These are phyloP conservation scores for Phtheirospermum japonicum DNA, from an alignment of 257 asterid species.

Conservation along the genomic window DNA sequence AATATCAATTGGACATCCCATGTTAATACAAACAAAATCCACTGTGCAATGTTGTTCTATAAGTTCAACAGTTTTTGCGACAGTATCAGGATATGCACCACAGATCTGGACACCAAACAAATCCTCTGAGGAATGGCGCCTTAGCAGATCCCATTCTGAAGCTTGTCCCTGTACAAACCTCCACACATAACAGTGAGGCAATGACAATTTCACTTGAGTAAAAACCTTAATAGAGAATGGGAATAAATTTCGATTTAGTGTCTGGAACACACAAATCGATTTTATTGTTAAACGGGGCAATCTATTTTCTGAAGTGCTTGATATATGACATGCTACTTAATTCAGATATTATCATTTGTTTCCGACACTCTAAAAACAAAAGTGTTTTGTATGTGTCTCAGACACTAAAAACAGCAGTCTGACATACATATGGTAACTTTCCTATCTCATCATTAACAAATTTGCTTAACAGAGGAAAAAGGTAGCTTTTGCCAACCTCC, in stretches of 20 bases:
- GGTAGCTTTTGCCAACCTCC: slow-evolving; percentile 50
- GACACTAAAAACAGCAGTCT: too few species aligned
- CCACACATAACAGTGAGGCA: slow-evolving; percentile 18
- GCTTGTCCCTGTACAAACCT: slow-evolving; percentile 77
- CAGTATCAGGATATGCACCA: slow-evolving; percentile 95
- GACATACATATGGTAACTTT: too few species aligned
- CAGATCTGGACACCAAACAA: slow-evolving; percentile 96
- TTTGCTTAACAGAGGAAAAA: slow-evolving; percentile 6
- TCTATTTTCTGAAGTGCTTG: too few species aligned
- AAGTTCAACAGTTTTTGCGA: slow-evolving; percentile 87
- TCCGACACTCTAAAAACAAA: too few species aligned
- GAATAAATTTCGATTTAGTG: background rate
- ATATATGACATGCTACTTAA: too few species aligned
- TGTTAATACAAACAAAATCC: slow-evolving; percentile 90
- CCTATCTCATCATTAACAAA: too few species aligned
- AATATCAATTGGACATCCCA: slow-evolving; percentile 98
- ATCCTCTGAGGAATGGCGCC: slow-evolving; percentile 93
- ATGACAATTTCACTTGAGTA: slow-evolving; percentile 11
- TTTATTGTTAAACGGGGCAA: too few species aligned
- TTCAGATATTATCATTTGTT: too few species aligned
- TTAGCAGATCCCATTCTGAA: slow-evolving; percentile 96
- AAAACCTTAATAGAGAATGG: background rate
- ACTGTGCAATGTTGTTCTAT: slow-evolving; percentile 82
- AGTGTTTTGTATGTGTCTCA: too few species aligned
- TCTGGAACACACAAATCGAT: background rate